Conservation (phyloP, 1,284 basidiomycete species). For the Testicularia cyperi region DNA sequence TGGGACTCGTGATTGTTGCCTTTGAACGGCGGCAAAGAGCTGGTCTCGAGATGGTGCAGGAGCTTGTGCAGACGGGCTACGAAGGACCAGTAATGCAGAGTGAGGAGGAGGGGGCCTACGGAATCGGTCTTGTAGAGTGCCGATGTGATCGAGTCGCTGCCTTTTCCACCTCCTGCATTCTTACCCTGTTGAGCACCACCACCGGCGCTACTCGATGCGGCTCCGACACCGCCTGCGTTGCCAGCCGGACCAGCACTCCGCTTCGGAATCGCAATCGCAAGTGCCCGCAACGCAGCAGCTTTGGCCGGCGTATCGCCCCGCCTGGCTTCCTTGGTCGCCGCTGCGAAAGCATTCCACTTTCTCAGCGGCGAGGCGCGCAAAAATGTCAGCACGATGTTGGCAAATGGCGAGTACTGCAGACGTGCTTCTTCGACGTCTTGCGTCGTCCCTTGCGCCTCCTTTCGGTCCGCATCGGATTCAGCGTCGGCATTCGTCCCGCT, state of each 20-base stretch:
- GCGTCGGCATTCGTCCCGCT: too few relatives aligned
- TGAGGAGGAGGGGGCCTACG: constrained; percentile 13
- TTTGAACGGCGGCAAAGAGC: too few relatives aligned
- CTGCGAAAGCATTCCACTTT: constrained; percentile 14
- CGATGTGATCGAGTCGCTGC: constrained; percentile 3
- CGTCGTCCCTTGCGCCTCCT: too few relatives aligned
- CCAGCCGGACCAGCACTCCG: not conserved
- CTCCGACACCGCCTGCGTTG: constrained; percentile 1
- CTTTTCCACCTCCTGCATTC: constrained; percentile 5
- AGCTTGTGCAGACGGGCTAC: constrained; percentile 5
- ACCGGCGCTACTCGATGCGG: not conserved
- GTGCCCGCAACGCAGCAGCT: constrained; percentile 1
- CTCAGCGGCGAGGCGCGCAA: constrained; percentile 20
- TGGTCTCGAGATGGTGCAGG: not conserved
- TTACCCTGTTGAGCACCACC: too few relatives aligned
- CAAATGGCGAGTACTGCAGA: constrained; percentile 13
- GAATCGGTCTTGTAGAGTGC: constrained; percentile 6
- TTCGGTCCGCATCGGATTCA: too few relatives aligned
- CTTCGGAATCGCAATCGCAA: not conserved
- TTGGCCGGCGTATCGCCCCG: constrained; percentile 12
- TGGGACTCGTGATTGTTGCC: too few relatives aligned
- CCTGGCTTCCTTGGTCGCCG: constrained; percentile 1
- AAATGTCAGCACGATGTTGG: constrained; percentile 15
- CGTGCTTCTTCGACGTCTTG: not conserved
- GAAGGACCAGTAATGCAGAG: constrained; percentile 37